A percentile compares a stretch with the other conserved stretches of the same genome.
phyloP scores from a whole-genome alignment of 2,329 filamentous ascomycete genomes.

The Arthrobotrys conoides region DNA sequence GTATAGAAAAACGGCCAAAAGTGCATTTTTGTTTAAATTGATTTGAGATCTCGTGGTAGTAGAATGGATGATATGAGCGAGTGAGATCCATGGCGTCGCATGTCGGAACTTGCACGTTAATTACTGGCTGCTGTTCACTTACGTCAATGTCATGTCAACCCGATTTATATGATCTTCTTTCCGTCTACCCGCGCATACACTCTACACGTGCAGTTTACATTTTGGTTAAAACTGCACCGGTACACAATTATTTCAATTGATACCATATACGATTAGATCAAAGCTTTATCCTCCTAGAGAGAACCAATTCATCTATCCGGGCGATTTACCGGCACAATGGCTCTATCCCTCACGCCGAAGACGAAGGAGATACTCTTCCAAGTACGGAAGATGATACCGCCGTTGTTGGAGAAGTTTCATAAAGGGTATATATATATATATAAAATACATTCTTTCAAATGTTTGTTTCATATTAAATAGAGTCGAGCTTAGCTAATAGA shows the following conservation, averaged over 20 bases:
- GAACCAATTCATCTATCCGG: too few relatives aligned
- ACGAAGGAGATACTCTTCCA: conserved; percentile 83
- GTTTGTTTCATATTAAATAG: background rate
- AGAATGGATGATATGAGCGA: background rate
- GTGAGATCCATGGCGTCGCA: conserved; percentile 14
- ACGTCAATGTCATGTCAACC: conserved; percentile 39
- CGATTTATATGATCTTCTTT: background rate
- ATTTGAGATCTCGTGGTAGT: background rate
- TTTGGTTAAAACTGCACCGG: background rate
- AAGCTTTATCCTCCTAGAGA: too few relatives aligned
- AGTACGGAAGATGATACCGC: conserved; percentile 90
- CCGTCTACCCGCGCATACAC: background rate
- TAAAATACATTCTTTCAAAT: background rate
- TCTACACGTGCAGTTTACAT: background rate
- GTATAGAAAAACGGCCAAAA: conserved; percentile 17
- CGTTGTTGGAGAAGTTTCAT: conserved; percentile 94
- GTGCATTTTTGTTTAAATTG: conserved; percentile 4
- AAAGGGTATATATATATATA: conserved; percentile 76
- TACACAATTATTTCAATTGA: background rate
- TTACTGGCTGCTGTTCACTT: background rate
- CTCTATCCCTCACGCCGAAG: conserved; percentile 64
- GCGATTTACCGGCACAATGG: background rate
- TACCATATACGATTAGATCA: background rate
- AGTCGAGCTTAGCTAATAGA: conserved; percentile 43
- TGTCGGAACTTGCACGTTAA: conserved; percentile 6